Conservation (phyloP, 2,329 filamentous ascomycete species). For the Colletotrichum plurivorum region DNA sequence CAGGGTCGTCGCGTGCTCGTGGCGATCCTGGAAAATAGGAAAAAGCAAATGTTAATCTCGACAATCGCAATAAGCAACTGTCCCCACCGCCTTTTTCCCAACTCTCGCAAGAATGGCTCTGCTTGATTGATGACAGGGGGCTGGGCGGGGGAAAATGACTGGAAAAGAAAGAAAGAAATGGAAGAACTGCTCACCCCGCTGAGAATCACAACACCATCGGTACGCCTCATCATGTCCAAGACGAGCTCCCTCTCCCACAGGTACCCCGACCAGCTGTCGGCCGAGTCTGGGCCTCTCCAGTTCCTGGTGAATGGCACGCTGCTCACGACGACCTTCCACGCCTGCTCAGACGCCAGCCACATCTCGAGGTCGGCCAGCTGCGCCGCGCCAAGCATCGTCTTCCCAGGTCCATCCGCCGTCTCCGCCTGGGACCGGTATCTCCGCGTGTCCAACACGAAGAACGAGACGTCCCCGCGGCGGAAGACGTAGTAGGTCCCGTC, state of each 20-base stretch:
- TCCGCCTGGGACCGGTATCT: conserved; percentile 63
- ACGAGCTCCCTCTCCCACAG: conserved; percentile 72
- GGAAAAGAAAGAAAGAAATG: background rate
- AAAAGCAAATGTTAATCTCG: conserved; percentile 14
- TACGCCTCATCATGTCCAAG: conserved; percentile 76
- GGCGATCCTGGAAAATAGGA: conserved; percentile 58
- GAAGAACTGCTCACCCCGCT: conserved; percentile 62
- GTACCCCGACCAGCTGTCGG: conserved; percentile 79
- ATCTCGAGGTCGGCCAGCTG: conserved; percentile 72
- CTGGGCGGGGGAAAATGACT: background rate
- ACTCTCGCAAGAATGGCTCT: background rate
- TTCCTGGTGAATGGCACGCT: conserved; percentile 80
- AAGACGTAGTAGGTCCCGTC: conserved; percentile 76
- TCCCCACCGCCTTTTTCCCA: background rate
- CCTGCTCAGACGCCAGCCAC: conserved; percentile 60
- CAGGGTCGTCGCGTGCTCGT: conserved; percentile 76
- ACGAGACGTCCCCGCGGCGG: conserved; percentile 72
- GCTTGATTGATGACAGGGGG: background rate
- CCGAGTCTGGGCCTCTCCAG: conserved; percentile 69
- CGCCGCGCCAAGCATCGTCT: conserved; percentile 72
- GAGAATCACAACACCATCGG: conserved; percentile 74
- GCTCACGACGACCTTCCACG: conserved; percentile 77
- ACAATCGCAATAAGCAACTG: conserved; percentile 20
- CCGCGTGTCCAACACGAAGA: conserved; percentile 79
- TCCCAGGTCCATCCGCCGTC: conserved; percentile 53